Conservation (phyloP, 2,329 filamentous ascomycete genomes). For the Ceratocystis variospora region DNA sequence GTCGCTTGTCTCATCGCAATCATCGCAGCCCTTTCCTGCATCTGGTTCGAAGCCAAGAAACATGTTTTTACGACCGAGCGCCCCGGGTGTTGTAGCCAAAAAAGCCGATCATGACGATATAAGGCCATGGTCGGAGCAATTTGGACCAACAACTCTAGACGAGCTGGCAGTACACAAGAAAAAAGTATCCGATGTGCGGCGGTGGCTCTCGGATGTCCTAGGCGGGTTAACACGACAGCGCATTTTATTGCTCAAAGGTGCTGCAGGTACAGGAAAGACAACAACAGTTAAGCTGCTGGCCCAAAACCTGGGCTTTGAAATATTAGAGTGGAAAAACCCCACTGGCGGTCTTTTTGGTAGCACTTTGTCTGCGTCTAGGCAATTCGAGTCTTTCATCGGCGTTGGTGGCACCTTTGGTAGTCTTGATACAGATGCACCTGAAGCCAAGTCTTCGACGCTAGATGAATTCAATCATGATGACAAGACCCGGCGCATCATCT, state of each 20-base stretch:
- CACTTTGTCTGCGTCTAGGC: constrained; percentile 55
- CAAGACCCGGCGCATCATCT: constrained; percentile 40
- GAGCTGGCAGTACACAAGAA: constrained; percentile 91
- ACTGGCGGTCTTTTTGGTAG: constrained; percentile 44
- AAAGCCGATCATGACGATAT: constrained; percentile 36
- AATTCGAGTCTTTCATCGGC: constrained; percentile 86
- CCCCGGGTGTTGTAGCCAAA: not conserved
- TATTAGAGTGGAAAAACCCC: constrained; percentile 88
- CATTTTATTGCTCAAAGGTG: constrained; percentile 72
- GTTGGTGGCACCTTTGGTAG: constrained; percentile 68
- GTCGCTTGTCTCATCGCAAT: constrained; percentile 1
- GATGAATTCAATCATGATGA: constrained; percentile 12
- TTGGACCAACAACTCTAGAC: constrained; percentile 57
- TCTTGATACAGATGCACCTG: constrained; percentile 34
- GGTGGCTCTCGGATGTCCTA: constrained; percentile 68
- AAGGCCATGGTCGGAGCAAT: constrained; percentile 79
- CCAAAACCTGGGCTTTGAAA: constrained; percentile 57
- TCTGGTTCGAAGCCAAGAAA: constrained; percentile 31
- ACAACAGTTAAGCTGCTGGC: constrained; percentile 70
- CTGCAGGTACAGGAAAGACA: constrained; percentile 86
- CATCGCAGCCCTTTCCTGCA: constrained; percentile 14
- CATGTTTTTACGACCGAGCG: constrained; percentile 37
- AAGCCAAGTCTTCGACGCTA: not conserved
- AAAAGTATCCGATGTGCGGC: constrained; percentile 74
- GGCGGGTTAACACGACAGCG: constrained; percentile 52